Evolutionary conservation across 148 eudicot species (phyloP), one percentile per base, ranked within the genome.

Genomic region (Salicornia ramosissima): DNA sequence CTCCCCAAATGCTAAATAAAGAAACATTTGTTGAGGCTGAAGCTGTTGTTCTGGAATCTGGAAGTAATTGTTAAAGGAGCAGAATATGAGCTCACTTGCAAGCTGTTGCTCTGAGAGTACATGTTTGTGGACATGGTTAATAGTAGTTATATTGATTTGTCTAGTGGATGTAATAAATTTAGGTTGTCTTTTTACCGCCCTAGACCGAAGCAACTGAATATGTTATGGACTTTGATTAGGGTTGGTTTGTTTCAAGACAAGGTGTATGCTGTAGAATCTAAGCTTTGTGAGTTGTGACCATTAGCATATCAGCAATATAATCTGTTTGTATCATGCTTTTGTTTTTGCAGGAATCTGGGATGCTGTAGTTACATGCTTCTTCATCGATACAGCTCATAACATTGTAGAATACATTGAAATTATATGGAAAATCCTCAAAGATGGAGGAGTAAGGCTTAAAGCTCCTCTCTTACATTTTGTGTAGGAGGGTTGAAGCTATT

Each of bases 301-400:
- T 14, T 15, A 18, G 36, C 26, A n/a, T 34, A 7, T n/a, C 7
- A 2, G 64, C 43, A 8, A n/a, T 60, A 60, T 55, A 25, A 2
- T n/a, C 15, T 33, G 3, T 60, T 11, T 18, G 22, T 31, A 30
- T 33, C 15, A 1, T 33, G 40, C 8, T 36, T 3, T 36, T 36
- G 5, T 3, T 31, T 15, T 71, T 83, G 78, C 91, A 94, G 99
- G 97, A 71, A 83, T 75, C 36, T 95, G 99, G 99, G 97, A 95
- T 89, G 93, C 86, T 16, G 96, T 95, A 72, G 99, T 89, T 26
- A 95, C 99, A 21, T 95, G 99, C 81, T 95, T 95, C 83, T 95
- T 95, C 81, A 76, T 95, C 67, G 99, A 91, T 74, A 91, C 99
- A 25, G 99, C 99, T 36, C 99, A 95, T 74, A 95, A 95, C 74